Percentiles rank a stretch among this genome's conserved stretches.
These are phyloP conservation scores for Gossypium herbaceum DNA, from an alignment of 345 rosid genomes.

Conservation along the genomic window DNA sequence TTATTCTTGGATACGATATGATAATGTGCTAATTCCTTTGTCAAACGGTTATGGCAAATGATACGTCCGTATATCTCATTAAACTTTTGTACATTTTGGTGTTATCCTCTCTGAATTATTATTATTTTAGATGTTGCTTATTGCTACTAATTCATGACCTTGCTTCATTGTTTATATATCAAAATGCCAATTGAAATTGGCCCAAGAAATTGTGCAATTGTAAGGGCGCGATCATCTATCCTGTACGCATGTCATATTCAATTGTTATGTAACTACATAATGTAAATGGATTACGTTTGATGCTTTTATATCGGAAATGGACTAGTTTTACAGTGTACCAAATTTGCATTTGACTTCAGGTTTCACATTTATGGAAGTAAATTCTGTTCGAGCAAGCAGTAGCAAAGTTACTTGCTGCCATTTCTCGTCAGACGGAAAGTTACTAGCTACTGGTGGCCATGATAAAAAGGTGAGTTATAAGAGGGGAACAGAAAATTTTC, in stretches of 20 bases:
- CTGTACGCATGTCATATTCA: neutral
- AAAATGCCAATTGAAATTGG: neutral
- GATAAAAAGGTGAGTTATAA: conserved; percentile 13
- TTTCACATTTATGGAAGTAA: conserved; percentile 65
- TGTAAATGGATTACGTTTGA: neutral
- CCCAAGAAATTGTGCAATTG: neutral
- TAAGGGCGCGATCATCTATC: neutral
- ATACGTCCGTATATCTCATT: neutral
- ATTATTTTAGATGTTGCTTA: neutral
- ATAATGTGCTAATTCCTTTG: neutral
- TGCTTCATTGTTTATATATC: neutral
- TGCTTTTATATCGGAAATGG: neutral
- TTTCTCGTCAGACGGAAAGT: conserved; percentile 1
- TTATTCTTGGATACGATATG: conserved; percentile 13
- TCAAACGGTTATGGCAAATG: neutral
- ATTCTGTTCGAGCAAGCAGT: conserved; percentile 58
- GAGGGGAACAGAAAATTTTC: conserved; percentile 3
- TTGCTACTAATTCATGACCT: neutral
- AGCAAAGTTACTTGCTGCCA: neutral
- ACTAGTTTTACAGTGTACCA: conserved; percentile 13
- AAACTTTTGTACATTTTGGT: neutral
- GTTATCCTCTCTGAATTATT: neutral
- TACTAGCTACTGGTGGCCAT: neutral
- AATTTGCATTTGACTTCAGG: conserved; percentile 40
- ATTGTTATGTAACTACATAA: neutral